Base-by-base conservation (phyloP, 2,329 filamentous ascomycete genomes). In the Arthrobotrys musiformis region DNA sequence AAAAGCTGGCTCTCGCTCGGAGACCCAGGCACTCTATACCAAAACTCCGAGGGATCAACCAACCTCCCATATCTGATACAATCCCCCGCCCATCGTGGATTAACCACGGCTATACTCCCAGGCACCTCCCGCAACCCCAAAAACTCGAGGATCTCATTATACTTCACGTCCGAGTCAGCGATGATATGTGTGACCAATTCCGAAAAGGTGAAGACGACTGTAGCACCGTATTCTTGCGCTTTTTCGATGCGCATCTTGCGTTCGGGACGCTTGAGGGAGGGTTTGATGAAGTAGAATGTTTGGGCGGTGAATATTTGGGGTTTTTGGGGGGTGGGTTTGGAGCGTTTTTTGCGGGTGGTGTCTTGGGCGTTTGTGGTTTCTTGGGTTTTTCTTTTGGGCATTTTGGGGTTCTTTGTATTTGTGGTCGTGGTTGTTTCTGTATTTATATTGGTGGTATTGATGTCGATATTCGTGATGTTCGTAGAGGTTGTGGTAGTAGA, bases 231-330 rank as follows among this genome's bases (percentile, higher is more conserved):
- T 80, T 93, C 90, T 62, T 89, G 87, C 0, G 92, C 90, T 82
- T 91, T 93, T 30, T 87, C 87, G 63, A 97, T 97, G 2, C 92
- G 90, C 72, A 90, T 83, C 67, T 88, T 88, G 42, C 94, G 88
- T 6, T 88, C 86, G 9, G 88, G 87, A 33, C 90, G 88, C 54
- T 91, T 87, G 79, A 94, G 91, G 79, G 93, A 89, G 79, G 95
- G 92, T 0, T 93, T 94, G 4, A 97, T 89, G 19, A 80, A 81
- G 62, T 73, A 80, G 58, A 81, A 80, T 54, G 78, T 77, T 17
- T 80, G 67, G 28, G 62, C 56, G 24, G 76, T 70, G 66, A 81
- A 81, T 48, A 81, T 48, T 48, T 77, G 77, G 17, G 77, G 77
- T 30, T 70, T 66, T 13, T 69, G 42, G 1, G n/a, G 28, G 24